phyloP scores from a whole-genome alignment of 2,329 filamentous ascomycete species.

The Epichloe amarillans region DNA sequence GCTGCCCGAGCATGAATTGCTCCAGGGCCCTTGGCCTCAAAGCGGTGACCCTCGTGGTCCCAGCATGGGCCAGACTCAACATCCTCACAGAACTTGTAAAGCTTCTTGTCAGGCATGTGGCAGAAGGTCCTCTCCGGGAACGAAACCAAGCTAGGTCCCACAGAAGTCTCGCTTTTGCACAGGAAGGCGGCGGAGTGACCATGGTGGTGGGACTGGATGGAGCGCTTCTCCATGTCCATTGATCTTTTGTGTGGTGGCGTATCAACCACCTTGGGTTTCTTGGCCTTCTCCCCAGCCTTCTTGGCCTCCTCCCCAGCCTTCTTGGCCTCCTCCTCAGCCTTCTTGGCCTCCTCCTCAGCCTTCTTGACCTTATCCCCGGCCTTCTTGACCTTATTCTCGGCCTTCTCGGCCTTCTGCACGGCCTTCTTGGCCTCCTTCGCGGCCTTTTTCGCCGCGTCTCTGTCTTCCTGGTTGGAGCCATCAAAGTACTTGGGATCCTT shows the following conservation, averaged over 20 bases:
- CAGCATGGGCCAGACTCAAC: not conserved
- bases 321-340: not conserved
- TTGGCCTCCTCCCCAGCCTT: too few relatives aligned
- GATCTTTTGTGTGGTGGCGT: not conserved
- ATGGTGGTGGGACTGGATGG: not conserved
- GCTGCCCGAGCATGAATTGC: not conserved
- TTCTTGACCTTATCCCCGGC: too few relatives aligned
- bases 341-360: not conserved
- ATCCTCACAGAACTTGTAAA: slow-evolving; percentile 1
- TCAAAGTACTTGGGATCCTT: not conserved
- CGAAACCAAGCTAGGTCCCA: slow-evolving; percentile 3
- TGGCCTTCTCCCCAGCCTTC: not conserved
- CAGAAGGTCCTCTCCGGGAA: not conserved
- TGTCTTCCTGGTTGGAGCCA: not conserved
- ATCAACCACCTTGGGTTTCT: not conserved
- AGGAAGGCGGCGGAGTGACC: not conserved
- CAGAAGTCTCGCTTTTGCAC: not conserved
- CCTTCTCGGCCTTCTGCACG: not conserved
- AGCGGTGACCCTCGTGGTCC: not conserved
- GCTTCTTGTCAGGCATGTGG: slow-evolving; percentile 2
- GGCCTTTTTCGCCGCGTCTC: not conserved
- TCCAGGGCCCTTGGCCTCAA: not conserved
- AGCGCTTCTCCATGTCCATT: not conserved
- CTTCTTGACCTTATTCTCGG: not conserved
- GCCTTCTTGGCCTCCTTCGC: not conserved